Percentiles rank a stretch among this genome's conserved stretches.
phyloP scores from a whole-genome alignment of 495 filamentous ascomycete species.

The Podospora appendiculata region DNA sequence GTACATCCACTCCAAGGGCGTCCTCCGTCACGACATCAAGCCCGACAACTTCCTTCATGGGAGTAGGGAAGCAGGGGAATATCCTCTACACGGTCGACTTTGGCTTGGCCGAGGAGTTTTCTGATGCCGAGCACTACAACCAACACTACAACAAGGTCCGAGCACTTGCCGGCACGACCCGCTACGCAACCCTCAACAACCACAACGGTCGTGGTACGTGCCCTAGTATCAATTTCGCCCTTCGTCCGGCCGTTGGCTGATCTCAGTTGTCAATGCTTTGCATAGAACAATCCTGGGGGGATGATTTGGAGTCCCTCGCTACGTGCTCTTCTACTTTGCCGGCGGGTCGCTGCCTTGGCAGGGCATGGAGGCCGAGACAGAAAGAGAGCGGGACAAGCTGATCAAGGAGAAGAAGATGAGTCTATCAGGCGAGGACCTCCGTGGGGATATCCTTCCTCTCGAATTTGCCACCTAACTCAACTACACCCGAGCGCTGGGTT shows the following conservation, averaged over 20 bases:
- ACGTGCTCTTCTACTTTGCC: conserved; percentile 29
- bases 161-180: background rate
- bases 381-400: conserved; percentile 2
- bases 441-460: conserved; percentile 9
- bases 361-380: conserved; percentile 10
- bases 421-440: conserved; percentile 10
- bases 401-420: conserved; percentile 14
- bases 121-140: conserved; percentile 6
- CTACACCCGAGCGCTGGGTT: conserved; percentile 18
- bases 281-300: conserved; percentile 24
- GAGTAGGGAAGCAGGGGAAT: conserved; percentile 22
- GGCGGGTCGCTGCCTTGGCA: conserved; percentile 32
- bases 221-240: too few species aligned
- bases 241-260: too few species aligned
- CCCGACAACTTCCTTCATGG: conserved; percentile 31
- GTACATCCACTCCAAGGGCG: conserved; percentile 22
- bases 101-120: conserved; percentile 15
- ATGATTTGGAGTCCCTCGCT: conserved; percentile 35
- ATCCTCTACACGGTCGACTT: conserved; percentile 23
- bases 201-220: conserved; percentile 14
- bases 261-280: background rate
- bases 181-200: conserved; percentile 14
- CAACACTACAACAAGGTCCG: conserved; percentile 1
- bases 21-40: conserved; percentile 30
- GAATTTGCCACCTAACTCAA: conserved; percentile 17